phyloP scores from a whole-genome alignment of 73 alveolate genomes.

The Loxodes magnus region DNA sequence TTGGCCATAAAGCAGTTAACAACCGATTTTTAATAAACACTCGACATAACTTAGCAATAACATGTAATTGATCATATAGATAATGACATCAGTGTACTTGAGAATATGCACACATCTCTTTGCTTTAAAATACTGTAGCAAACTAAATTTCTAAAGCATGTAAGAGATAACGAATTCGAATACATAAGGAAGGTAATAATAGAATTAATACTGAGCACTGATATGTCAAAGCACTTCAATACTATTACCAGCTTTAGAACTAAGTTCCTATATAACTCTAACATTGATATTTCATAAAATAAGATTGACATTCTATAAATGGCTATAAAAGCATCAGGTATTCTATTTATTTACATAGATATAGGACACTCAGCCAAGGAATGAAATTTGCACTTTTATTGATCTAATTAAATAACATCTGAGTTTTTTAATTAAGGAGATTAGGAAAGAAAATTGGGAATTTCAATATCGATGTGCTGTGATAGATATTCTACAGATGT shows the following conservation, averaged over 20 bases:
- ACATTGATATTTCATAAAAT: too few relatives aligned
- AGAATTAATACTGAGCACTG: constrained; percentile 64
- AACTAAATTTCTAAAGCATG: background rate
- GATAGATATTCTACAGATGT: constrained; percentile 28
- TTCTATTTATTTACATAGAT: too few relatives aligned
- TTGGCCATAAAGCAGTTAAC: too few relatives aligned
- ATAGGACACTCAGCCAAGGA: constrained; percentile 36
- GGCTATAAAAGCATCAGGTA: too few relatives aligned
- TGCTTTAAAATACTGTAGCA: too few relatives aligned
- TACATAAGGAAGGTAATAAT: constrained; percentile 33
- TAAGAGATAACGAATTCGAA: background rate
- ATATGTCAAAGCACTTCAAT: constrained; percentile 58
- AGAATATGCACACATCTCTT: too few relatives aligned
- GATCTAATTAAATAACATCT: constrained; percentile 62
- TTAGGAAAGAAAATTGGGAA: constrained; percentile 55
- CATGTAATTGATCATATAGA: too few relatives aligned
- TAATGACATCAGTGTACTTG: too few relatives aligned
- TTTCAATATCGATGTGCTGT: constrained; percentile 45
- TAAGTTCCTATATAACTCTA: too few relatives aligned
- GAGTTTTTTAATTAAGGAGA: constrained; percentile 75
- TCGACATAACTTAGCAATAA: too few relatives aligned
- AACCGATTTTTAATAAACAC: too few relatives aligned
- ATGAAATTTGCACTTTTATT: constrained; percentile 23
- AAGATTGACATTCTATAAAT: too few relatives aligned
- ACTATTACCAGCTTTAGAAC: constrained; percentile 13